A percentile compares a stretch with the other conserved stretches of the same genome.
Conservation (phyloP, 306 rosid genomes). For the Citrullus colocynthis region DNA sequence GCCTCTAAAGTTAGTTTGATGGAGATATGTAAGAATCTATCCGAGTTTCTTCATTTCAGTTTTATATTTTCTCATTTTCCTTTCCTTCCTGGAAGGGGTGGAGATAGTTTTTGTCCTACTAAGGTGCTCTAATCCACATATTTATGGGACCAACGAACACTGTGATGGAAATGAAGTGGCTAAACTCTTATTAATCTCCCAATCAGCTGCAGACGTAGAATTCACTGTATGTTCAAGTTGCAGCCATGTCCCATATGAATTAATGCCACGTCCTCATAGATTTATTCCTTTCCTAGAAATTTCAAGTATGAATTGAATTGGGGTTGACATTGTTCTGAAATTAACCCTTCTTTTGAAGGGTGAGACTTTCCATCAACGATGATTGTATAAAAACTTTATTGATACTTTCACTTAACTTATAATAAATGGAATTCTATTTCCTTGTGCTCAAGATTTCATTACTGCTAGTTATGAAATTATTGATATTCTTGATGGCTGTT, state of each 20-base stretch:
- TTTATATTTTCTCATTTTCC: background rate
- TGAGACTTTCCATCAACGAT: background rate
- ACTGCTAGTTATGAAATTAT: background rate
- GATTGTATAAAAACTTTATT: background rate
- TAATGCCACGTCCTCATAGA: background rate
- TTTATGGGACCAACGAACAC: conserved; percentile 37
- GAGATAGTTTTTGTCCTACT: background rate
- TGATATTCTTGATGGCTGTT: background rate
- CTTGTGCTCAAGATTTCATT: conserved; percentile 3
- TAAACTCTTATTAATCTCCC: conserved; percentile 41
- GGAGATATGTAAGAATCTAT: conserved; percentile 4
- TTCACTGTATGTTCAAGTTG: background rate
- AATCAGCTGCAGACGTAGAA: conserved; percentile 28
- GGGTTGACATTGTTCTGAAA: background rate
- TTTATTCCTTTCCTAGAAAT: background rate
- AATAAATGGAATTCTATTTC: background rate
- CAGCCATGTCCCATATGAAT: background rate
- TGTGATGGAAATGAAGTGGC: conserved; percentile 30
- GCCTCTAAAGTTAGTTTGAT: conserved; percentile 5
- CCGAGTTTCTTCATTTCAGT: conserved; percentile 6
- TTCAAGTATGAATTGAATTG: background rate
- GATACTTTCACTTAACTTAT: background rate
- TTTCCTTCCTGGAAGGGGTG: conserved; percentile 4
- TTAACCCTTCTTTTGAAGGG: background rate
- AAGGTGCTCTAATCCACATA: conserved; percentile 29